These are phyloP conservation scores for Chenopodium quinoa DNA, from an alignment of 148 eudicot genomes.

Conservation along the genomic window DNA sequence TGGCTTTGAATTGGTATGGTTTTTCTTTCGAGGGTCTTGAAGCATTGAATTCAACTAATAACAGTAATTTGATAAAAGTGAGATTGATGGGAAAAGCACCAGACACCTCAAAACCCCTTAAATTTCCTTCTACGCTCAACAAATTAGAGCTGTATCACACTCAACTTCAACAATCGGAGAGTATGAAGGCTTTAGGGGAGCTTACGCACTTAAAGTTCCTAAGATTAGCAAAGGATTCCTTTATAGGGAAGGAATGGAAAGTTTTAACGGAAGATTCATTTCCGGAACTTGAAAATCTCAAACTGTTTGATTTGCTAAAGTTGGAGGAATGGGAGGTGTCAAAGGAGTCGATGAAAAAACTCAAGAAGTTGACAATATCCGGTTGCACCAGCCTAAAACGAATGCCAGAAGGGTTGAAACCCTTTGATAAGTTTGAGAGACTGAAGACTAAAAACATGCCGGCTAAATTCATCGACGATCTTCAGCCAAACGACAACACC, in stretches of 20 bases:
- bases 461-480: conserved; percentile 6
- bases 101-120: neutral
- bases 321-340: conserved; percentile 23
- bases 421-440: neutral
- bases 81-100: conserved; percentile 18
- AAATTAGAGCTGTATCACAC: conserved; percentile 25
- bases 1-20: conserved; percentile 31
- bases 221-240: conserved; percentile 20
- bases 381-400: conserved; percentile 13
- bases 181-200: conserved; percentile 21
- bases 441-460: conserved; percentile 29
- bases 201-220: conserved; percentile 19
- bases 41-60: neutral
- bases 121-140: conserved; percentile 18
- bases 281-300: conserved; percentile 25
- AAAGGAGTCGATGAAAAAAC: conserved; percentile 21
- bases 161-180: conserved; percentile 3
- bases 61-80: conserved; percentile 16
- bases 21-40: conserved; percentile 5
- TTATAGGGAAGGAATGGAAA: conserved; percentile 23
- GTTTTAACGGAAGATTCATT: neutral
- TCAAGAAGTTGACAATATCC: conserved; percentile 23
- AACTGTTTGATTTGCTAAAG: conserved; percentile 1
- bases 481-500: neutral
- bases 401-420: conserved; percentile 26